Evolutionary conservation across 495 filamentous ascomycete species (phyloP).

Genomic region (Baudoinia panamericana): DNA sequence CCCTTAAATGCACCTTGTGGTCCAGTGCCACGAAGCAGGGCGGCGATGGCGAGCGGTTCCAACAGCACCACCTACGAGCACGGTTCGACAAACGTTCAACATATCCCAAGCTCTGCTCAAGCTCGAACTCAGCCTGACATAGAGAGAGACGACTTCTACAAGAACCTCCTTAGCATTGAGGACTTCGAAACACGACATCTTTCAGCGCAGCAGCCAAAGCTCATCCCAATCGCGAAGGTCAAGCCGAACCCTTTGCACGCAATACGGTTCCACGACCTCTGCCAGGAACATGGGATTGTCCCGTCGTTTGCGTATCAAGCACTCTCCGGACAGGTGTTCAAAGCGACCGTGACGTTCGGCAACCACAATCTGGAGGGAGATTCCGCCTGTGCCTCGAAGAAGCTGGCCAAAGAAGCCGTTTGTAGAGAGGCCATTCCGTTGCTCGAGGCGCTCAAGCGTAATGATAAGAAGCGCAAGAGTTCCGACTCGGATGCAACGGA

Average conservation of each 20-base stretch:
- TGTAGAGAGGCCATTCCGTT: conserved; percentile 4
- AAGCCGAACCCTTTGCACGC: background rate
- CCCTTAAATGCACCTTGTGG: no score
- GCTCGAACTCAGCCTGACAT: no score
- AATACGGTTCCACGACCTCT: background rate
- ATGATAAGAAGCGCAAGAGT: conserved; percentile 4
- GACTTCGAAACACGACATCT: background rate
- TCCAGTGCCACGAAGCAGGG: no score
- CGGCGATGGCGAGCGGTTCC: no score
- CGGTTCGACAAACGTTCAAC: no score
- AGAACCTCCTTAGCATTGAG: no score
- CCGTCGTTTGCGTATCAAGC: background rate
- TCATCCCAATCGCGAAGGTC: background rate
- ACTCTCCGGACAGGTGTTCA: background rate
- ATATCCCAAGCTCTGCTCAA: no score
- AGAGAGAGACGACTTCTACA: no score
- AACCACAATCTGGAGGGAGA: background rate
- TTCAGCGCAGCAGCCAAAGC: background rate
- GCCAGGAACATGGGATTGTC: background rate
- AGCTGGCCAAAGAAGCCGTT: conserved; percentile 22
- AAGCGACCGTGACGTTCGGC: background rate
- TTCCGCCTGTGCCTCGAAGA: background rate
- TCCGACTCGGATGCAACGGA: background rate
- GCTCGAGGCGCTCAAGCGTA: background rate
- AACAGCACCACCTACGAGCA: no score